Percentiles rank a stretch among this genome's conserved stretches.
phyloP scores from a whole-genome alignment of 2,329 filamentous ascomycete species.

The Coniochaeta sp. region DNA sequence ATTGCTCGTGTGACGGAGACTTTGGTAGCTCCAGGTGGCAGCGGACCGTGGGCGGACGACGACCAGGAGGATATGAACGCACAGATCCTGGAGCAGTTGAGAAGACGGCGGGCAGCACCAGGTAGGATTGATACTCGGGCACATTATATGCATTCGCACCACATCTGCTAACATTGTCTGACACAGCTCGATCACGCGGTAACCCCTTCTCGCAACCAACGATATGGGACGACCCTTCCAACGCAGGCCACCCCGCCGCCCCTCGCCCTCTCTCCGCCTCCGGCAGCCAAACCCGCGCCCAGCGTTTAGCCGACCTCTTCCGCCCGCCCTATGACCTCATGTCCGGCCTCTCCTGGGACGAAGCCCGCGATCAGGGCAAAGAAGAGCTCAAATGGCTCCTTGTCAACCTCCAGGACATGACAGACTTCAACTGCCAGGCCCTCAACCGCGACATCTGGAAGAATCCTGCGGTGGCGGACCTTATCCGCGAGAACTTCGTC shows the following conservation, averaged over 20 bases:
- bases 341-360: constrained; percentile 70
- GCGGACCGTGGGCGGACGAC: constrained; percentile 39
- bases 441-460: constrained; percentile 97
- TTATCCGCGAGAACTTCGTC: constrained; percentile 85
- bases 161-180: neutral
- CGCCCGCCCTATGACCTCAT: constrained; percentile 90
- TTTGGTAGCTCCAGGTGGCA: constrained; percentile 59
- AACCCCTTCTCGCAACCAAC: constrained; percentile 28
- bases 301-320: constrained; percentile 82
- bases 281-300: constrained; percentile 55
- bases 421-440: constrained; percentile 89
- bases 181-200: constrained; percentile 13
- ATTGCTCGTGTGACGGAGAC: constrained; percentile 90
- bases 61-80: constrained; percentile 50
- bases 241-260: constrained; percentile 3
- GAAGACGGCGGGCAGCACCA: constrained; percentile 28
- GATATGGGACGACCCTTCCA: constrained; percentile 26
- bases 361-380: constrained; percentile 77
- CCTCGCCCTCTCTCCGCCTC: constrained; percentile 14
- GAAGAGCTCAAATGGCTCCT: constrained; percentile 88
- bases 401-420: constrained; percentile 90
- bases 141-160: neutral
- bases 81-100: constrained; percentile 59
- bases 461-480: constrained; percentile 67
- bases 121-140: neutral